Conservation (phyloP, 768 basidiomycete species). For the Piloderma croceum region DNA sequence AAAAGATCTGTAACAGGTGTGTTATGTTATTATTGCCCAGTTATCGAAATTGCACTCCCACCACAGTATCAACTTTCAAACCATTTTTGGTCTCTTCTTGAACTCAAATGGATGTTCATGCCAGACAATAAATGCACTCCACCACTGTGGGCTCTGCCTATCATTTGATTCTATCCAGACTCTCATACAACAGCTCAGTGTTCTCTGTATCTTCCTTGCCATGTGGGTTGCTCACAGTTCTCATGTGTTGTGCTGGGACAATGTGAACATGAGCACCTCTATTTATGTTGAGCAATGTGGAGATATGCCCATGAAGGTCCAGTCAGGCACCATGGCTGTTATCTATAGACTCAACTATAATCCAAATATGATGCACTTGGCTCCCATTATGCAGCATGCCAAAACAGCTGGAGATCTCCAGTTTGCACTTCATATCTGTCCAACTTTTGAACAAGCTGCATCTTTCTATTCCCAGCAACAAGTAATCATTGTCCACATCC, state of each 20-base stretch:
- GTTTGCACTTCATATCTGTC: constrained; percentile 3
- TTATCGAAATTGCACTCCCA: constrained; percentile 8
- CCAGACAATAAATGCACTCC: constrained; percentile 11
- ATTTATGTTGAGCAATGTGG: constrained; percentile 15
- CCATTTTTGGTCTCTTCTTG: constrained; percentile 9
- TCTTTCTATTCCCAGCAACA: constrained; percentile 6
- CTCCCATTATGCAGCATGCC: constrained; percentile 6
- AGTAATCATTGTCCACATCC: constrained; percentile 1
- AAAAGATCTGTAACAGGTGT: constrained; percentile 4
- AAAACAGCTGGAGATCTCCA: neutral
- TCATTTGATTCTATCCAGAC: constrained; percentile 11
- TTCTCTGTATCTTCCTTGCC: constrained; percentile 1
- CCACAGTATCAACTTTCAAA: constrained; percentile 9
- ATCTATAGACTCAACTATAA: constrained; percentile 12
- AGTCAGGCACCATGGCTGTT: constrained; percentile 13
- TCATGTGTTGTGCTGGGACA: constrained; percentile 5
- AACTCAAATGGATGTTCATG: constrained; percentile 7
- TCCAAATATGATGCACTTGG: constrained; percentile 4
- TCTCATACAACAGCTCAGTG: constrained; percentile 1
- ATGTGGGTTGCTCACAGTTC: neutral
- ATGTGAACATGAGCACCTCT: constrained; percentile 15
- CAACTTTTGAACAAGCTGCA: neutral
- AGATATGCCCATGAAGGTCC: constrained; percentile 13
- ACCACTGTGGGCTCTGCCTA: constrained; percentile 8
- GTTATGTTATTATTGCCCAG: constrained; percentile 7